phyloP scores from a whole-genome alignment of 352 stramenopile genomes.

The Halophytophthora polymorphica region DNA sequence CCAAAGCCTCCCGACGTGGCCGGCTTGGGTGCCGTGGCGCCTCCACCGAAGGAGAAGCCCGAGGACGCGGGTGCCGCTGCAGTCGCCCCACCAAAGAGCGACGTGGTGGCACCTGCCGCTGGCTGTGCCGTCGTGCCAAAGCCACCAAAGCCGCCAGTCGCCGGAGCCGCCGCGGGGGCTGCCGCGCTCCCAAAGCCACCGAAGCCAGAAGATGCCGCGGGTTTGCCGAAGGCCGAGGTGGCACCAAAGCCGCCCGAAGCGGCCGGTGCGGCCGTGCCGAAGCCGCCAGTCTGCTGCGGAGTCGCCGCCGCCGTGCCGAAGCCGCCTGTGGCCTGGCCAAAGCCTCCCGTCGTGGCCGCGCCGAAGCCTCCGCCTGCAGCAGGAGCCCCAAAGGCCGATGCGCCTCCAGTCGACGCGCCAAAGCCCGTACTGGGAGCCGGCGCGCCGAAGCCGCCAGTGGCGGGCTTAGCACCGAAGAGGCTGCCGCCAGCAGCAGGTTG shows the following conservation, averaged over 20 bases:
- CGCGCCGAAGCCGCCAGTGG: slow-evolving; percentile 32
- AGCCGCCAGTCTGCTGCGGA: slow-evolving; percentile 35
- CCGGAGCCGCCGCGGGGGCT: slow-evolving; percentile 24
- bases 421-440: slow-evolving; percentile 38
- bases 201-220: slow-evolving; percentile 29
- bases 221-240: slow-evolving; percentile 46
- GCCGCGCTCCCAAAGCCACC: slow-evolving; percentile 35
- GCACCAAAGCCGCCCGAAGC: slow-evolving; percentile 38
- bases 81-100: slow-evolving; percentile 38
- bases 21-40: slow-evolving; percentile 23
- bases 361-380: slow-evolving; percentile 37
- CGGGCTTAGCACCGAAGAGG: slow-evolving; percentile 34
- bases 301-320: slow-evolving; percentile 45
- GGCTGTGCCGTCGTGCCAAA: slow-evolving; percentile 32
- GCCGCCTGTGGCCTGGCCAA: slow-evolving; percentile 31
- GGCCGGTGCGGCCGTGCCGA: slow-evolving; percentile 35
- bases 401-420: slow-evolving; percentile 31
- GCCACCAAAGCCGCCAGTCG: slow-evolving; percentile 34
- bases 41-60: slow-evolving; percentile 42
- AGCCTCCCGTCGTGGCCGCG: slow-evolving; percentile 28
- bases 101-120: slow-evolving; percentile 28
- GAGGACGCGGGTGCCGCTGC: slow-evolving; percentile 26
- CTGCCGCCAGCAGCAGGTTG: slow-evolving; percentile 23
- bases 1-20: slow-evolving; percentile 33
- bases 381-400: slow-evolving; percentile 36